phyloP scores from a whole-genome alignment of 192 early-diverging fungal genomes.

The Coemansia sp. region DNA sequence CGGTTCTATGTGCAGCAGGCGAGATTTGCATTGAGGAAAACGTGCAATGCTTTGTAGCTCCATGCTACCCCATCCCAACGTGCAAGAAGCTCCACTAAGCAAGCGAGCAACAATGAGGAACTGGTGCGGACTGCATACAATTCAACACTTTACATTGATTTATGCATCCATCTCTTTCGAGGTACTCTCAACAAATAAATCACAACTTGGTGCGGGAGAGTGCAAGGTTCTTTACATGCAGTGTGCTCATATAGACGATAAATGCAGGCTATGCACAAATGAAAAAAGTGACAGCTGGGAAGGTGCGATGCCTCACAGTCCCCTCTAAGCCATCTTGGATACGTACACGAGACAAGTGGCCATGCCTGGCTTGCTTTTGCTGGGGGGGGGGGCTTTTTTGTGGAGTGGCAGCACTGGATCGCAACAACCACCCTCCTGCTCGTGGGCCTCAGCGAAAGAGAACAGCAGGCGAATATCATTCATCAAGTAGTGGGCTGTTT shows the following conservation, averaged over 20 bases:
- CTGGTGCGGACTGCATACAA: too few species aligned
- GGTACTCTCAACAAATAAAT: neutral
- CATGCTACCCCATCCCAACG: conserved; percentile 33
- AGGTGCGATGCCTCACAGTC: neutral
- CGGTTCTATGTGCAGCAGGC: conserved; percentile 2
- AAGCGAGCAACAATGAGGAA: neutral
- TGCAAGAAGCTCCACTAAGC: conserved; percentile 7
- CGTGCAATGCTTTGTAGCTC: conserved; percentile 27
- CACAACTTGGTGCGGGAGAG: neutral
- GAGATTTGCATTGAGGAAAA: conserved; percentile 25
- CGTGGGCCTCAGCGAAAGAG: neutral
- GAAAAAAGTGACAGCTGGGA: neutral
- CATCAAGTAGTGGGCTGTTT: conserved; percentile 3
- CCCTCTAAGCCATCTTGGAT: neutral
- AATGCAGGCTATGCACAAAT: neutral
- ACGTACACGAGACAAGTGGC: neutral
- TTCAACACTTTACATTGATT: neutral
- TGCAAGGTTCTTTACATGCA: neutral
- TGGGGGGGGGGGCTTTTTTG: neutral
- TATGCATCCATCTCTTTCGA: neutral
- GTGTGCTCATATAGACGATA: neutral
- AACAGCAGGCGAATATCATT: neutral
- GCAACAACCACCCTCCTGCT: too few species aligned
- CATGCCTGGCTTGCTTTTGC: neutral
- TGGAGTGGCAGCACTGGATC: neutral